Percentiles rank a stretch among this genome's conserved stretches.
Conservation (phyloP, 352 stramenopile genomes). For the Elongisporangium anandrum region DNA sequence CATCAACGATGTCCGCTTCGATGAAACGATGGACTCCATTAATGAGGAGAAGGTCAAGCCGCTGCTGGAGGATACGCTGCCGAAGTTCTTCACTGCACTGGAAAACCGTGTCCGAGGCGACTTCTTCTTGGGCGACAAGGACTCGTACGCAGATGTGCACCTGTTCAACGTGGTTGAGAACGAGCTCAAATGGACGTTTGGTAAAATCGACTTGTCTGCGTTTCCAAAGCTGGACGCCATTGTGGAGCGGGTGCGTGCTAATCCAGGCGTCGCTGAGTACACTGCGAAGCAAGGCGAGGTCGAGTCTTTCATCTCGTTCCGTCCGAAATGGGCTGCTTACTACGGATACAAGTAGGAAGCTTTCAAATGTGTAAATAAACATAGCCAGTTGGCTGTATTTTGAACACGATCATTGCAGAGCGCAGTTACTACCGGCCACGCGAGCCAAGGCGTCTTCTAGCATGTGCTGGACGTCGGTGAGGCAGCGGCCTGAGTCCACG, state of each 20-base stretch:
- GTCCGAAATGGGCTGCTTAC: neutral
- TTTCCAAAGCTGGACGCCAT: constrained; percentile 39
- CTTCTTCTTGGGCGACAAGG: constrained; percentile 34
- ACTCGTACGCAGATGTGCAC: constrained; percentile 31
- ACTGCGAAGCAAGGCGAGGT: constrained; percentile 18
- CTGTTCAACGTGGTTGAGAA: constrained; percentile 41
- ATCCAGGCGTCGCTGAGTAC: constrained; percentile 28
- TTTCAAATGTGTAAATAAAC: neutral
- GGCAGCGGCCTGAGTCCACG: constrained; percentile 9
- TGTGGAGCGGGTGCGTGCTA: constrained; percentile 22
- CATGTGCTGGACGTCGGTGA: constrained; percentile 27
- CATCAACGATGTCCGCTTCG: constrained; percentile 26
- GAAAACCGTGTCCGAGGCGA: constrained; percentile 23
- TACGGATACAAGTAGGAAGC: neutral
- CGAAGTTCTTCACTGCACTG: constrained; percentile 16
- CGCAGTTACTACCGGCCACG: constrained; percentile 32
- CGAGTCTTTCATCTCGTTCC: neutral
- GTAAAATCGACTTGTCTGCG: constrained; percentile 13
- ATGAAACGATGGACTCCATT: constrained; percentile 19
- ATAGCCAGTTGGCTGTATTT: neutral
- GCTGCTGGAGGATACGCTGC: constrained; percentile 19
- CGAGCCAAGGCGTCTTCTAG: constrained; percentile 40
- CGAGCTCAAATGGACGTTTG: constrained; percentile 15
- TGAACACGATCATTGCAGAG: constrained; percentile 23
- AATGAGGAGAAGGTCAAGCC: constrained; percentile 35